Conservation (phyloP, 306 rosid genomes). For the Dryas alaskensis region DNA sequence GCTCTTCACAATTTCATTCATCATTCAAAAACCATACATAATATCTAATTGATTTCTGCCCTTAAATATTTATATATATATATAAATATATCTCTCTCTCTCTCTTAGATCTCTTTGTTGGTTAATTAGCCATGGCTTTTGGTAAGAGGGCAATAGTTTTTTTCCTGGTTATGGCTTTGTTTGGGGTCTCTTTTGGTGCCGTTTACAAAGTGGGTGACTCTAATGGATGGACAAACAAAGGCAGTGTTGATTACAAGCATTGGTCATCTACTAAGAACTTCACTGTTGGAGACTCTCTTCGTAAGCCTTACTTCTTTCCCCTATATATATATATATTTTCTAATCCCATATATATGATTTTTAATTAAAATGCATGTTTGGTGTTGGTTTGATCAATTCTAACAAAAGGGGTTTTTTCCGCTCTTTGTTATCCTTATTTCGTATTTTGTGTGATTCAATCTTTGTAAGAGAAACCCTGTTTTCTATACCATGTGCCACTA, state of each 20-base stretch:
- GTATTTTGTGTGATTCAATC: too few relatives aligned
- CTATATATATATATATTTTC: too few relatives aligned
- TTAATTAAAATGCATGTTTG: too few relatives aligned
- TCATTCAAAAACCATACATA: neutral
- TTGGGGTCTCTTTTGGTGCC: constrained; percentile 18
- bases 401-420: too few relatives aligned
- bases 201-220: constrained; percentile 40
- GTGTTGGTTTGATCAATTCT: too few relatives aligned
- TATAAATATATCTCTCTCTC: neutral
- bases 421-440: too few relatives aligned
- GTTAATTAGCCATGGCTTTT: constrained; percentile 10
- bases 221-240: constrained; percentile 38
- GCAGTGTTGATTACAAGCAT: constrained; percentile 17
- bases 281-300: constrained; percentile 30
- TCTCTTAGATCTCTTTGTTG: neutral
- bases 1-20: too few relatives aligned
- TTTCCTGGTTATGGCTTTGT: neutral
- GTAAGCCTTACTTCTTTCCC: constrained; percentile 13
- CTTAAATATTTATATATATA: too few relatives aligned
- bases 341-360: too few relatives aligned
- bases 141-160: neutral
- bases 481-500: too few relatives aligned
- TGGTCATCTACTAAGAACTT: constrained; percentile 36
- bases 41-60: neutral
- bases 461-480: too few relatives aligned